Evolutionary conservation across 192 early-diverging fungal genomes (phyloP), one percentile per base, ranked within the genome.

Genomic region (Funneliformis geosporum): DNA sequence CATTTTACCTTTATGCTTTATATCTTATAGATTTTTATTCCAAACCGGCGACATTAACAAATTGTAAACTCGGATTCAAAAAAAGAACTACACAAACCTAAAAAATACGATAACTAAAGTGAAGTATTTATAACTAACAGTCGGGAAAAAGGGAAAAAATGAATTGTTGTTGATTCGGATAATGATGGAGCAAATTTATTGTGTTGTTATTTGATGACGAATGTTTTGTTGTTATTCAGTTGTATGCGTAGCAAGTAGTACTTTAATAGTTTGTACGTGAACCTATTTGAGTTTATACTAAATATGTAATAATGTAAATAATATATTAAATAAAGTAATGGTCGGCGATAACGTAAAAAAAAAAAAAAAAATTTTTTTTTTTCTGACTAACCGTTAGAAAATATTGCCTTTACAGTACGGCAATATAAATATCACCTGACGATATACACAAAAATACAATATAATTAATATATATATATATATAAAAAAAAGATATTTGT

Each of bases 321-420:
- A 55, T 55, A 55, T 55, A 55, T 55, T 55, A 55, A 55, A 55
- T 55, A 55, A 44, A 55, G 50, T 55, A 55, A 55, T 55, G 50
- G 50, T 55, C 50, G 14, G 16, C 50, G 50, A 55, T 55, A 55
- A 55, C 50, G 50, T 55, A 55, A 55, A 55, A 55, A 55, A 55
- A 55, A 55, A 55, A 18, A 21, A 21, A 21, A 21, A 21, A 21
- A 6, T 2, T 5, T 55, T 55, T 16, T 55, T 55, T 55, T 55
- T 21, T 55, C 16, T 21, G 18, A 50, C 50, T 55, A 55, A 55
- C 50, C 12, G 18, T 6, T 55, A 18, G 16, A 55, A 55, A 55
- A 55, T 12, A 11, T 50, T 55, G 6, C 16, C 6, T 16, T 55
- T 18, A 55, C 50, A 21, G 50, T 16, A 18, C 47, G 21, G 50